Base-by-base conservation (phyloP, 805 yeast genomes). In the Ogataea dorogensis region DNA sequence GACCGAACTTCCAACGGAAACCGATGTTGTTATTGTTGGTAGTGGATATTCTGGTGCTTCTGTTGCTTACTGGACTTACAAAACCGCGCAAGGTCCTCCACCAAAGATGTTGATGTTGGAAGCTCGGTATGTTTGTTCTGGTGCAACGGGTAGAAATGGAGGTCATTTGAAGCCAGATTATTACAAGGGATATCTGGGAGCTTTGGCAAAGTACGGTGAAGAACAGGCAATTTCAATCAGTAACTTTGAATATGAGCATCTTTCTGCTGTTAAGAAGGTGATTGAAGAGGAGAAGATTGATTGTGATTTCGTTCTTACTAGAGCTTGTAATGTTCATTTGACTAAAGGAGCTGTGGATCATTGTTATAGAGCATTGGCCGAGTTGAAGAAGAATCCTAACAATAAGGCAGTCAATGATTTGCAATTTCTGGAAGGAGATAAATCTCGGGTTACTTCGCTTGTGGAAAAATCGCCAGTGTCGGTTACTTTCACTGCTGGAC, bases 141-240 rank as follows among this genome's bases (percentile, higher is more conserved):
- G 54, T 14, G 75, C 75, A 6, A 66, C 73, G 1, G 75, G 73
- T 6, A 54, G 75, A 36, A 70, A 70, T 33, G 74, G 75, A 17
- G 75, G 75, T 1, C 75, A 70, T 44, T 44, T 71, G 31, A 64
- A n/a, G n/a, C n/a, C n/a, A n/a, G n/a, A n/a, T n/a, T n/a, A n/a
- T n/a, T n/a, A n/a, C n/a, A n/a, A n/a, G n/a, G n/a, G n/a, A n/a
- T n/a, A n/a, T n/a, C n/a, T n/a, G n/a, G n/a, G n/a, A n/a, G n/a
- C n/a, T n/a, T n/a, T n/a, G n/a, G n/a, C n/a, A n/a, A n/a, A n/a
- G n/a, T 50, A 53, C 32, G 56, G 64, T 36, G 41, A 35, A 21
- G 28, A 53, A 29, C 50, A 58, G 16, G 70, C 63, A 17, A 65
- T 67, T 3, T 61, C 58, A 26, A 55, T 62, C n/a, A 60, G 51